These are phyloP conservation scores for Nakazawaea laoshanensis DNA, from an alignment of 805 yeast genomes.

Conservation along the genomic window DNA sequence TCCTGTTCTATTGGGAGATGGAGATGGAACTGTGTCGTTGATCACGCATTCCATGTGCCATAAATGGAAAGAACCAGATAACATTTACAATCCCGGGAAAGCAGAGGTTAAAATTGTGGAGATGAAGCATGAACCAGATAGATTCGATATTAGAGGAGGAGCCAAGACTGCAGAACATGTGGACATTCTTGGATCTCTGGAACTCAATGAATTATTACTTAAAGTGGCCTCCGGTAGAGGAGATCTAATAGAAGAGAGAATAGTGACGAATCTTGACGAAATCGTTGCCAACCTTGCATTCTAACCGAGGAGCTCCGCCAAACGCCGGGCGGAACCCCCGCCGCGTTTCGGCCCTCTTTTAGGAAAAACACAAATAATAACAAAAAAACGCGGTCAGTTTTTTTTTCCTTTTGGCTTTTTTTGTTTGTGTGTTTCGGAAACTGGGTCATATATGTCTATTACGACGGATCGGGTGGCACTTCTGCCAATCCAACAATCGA, in stretches of 20 bases:
- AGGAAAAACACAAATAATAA: too few relatives aligned
- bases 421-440: conserved; percentile 1
- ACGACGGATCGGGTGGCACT: conserved; percentile 14
- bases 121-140: conserved; percentile 86
- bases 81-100: conserved; percentile 74
- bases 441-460: conserved; percentile 1
- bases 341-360: too few relatives aligned
- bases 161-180: conserved; percentile 98
- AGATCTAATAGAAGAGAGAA: conserved; percentile 49
- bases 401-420: too few relatives aligned
- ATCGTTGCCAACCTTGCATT: conserved; percentile 55
- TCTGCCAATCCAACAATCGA: conserved; percentile 14
- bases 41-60: conserved; percentile 88
- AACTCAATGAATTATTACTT: conserved; percentile 76
- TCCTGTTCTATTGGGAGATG: conserved; percentile 82
- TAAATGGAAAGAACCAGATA: conserved; percentile 65
- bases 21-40: conserved; percentile 92
- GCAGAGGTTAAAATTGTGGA: conserved; percentile 75
- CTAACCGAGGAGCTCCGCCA: too few relatives aligned
- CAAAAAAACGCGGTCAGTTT: too few relatives aligned
- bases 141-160: conserved; percentile 93
- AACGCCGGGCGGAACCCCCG: too few relatives aligned
- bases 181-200: conserved; percentile 90
- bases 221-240: conserved; percentile 81
- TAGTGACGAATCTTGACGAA: conserved; percentile 48